phyloP scores from a whole-genome alignment of 2,329 filamentous ascomycete genomes.

The Fusarium secorum region DNA sequence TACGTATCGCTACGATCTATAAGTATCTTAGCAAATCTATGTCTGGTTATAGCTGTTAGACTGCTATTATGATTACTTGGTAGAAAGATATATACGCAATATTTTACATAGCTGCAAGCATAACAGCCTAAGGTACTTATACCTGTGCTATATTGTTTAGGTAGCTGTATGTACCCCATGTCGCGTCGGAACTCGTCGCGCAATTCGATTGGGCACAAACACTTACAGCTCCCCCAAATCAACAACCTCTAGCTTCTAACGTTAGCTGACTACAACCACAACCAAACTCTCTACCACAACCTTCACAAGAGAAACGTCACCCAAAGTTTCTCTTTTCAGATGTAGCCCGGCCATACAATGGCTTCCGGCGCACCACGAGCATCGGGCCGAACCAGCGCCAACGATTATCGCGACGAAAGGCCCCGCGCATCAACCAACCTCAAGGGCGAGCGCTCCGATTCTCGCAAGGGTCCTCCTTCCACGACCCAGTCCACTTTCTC shows the following conservation, averaged over 20 bases:
- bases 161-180: conserved; percentile 34
- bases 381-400: conserved; percentile 55
- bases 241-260: conserved; percentile 8
- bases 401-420: conserved; percentile 47
- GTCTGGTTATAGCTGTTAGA: background rate
- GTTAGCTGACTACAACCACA: conserved; percentile 3
- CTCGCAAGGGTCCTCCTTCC: conserved; percentile 49
- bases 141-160: background rate
- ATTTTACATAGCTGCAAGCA: background rate
- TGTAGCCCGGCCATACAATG: conserved; percentile 51
- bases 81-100: no score
- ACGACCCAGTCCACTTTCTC: conserved; percentile 47
- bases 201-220: conserved; percentile 43
- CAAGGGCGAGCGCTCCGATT: conserved; percentile 48
- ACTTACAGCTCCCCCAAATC: conserved; percentile 35
- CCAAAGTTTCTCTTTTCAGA: conserved; percentile 36
- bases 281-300: background rate
- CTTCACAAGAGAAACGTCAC: background rate
- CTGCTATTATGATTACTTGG: background rate
- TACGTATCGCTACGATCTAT: background rate
- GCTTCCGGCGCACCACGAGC: conserved; percentile 53
- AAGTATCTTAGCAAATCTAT: background rate
- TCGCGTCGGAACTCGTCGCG: conserved; percentile 32
- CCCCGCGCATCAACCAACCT: conserved; percentile 48
- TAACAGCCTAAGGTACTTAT: background rate